Base-by-base conservation (phyloP, 192 early-diverging fungal species). In the Coemansia sp. region DNA sequence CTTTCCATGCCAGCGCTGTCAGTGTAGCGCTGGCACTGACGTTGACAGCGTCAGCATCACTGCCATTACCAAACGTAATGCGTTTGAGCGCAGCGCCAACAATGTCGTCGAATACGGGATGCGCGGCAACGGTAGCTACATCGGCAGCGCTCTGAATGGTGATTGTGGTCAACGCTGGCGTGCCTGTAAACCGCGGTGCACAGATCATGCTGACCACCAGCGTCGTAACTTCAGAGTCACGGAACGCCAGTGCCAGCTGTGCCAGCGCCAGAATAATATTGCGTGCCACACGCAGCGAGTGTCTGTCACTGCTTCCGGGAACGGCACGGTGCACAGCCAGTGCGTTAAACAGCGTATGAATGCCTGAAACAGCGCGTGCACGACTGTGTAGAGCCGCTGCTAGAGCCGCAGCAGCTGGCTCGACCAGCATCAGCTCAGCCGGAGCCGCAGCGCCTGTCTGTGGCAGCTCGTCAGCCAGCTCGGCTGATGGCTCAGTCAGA, bases 131-230 rank as follows among this genome's bases (percentile, higher is more conserved):
- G 22, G 87, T 61, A 12, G 91, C 91, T 51, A 90, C 77, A 10
- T 83, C 79, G 2, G 86, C 86, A 6, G 88, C 73, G 45, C 85
- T 72, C 60, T 84, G 73, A 10, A 89, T 76, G 19, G 86, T 79
- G 1, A 85, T 77, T 17, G 78, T 76, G 15, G 68, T 79, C 43
- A 88, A 61, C 58, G 39, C 45, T 21, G 81, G 72, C 2, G 79
- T 62, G 43, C 76, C 76, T 35, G 78, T 59, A 38, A 84, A 80
- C 48, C 85, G 84, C 52, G 87, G 83, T 45, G 88, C 85, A 64
- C 85, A 85, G 45, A 85, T 59, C 62, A 92, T 68, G 80, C 88
- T 87, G 12, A 87, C 87, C 14, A 88, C 84, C 29, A 84, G 85
- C 60, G 81, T 64, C 5, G 84, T 78, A 0, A 87, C 86, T 56